Evolutionary conservation across 176 grass and related monocot genomes (phyloP).

Genomic region (Oryza glaberrima): DNA sequence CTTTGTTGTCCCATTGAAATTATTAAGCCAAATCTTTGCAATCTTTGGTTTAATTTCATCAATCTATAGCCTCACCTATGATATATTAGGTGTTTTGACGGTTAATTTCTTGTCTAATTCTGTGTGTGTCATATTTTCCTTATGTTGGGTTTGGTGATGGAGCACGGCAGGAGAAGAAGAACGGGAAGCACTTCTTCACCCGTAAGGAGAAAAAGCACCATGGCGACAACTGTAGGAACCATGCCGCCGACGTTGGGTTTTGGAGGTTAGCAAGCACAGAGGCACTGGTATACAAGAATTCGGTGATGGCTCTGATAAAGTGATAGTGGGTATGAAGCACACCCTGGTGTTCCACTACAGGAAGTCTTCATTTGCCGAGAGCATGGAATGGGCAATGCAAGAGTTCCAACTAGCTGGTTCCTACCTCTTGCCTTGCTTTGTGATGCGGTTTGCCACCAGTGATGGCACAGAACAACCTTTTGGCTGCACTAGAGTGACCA

Average conservation of each 20-base stretch:
- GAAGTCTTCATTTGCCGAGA: not conserved
- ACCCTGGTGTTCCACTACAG: constrained; percentile 45
- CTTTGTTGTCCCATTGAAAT: too few species aligned
- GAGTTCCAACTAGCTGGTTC: not conserved
- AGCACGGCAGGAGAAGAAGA: too few species aligned
- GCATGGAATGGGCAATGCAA: constrained; percentile 37
- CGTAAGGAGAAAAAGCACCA: constrained; percentile 15
- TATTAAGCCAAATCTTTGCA: too few species aligned
- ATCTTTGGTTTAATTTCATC: too few species aligned
- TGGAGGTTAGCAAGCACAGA: constrained; percentile 45
- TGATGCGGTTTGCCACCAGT: not conserved
- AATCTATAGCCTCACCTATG: too few species aligned
- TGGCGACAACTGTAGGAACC: constrained; percentile 2
- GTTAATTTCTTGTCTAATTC: not conserved
- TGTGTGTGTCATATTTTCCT: too few species aligned
- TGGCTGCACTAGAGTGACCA: not conserved
- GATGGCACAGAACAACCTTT: not conserved
- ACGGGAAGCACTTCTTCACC: constrained; percentile 52
- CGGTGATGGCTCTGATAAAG: not conserved
- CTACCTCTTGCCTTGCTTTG: not conserved
- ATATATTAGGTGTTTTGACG: too few species aligned
- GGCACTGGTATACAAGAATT: not conserved
- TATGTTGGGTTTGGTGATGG: too few species aligned
- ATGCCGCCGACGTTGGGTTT: constrained; percentile 36
- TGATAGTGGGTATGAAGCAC: constrained; percentile 52